Conservation (phyloP, 768 basidiomycete genomes). For the Filobasidium floriforme region DNA sequence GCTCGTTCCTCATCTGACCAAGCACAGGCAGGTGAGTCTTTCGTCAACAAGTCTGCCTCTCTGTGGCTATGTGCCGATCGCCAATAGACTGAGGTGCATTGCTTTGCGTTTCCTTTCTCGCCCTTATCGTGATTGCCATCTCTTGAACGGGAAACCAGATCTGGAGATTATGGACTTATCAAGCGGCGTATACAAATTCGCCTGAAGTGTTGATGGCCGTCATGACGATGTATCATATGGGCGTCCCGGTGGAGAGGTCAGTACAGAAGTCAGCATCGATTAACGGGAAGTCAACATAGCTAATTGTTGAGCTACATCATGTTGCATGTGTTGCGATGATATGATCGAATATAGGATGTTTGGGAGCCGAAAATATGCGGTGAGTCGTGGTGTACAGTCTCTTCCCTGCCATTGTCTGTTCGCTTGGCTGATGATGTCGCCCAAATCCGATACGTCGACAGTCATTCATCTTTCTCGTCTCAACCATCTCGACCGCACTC, state of each 20-base stretch:
- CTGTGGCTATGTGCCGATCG: no score
- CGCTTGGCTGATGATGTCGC: not conserved
- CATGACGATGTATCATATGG: conserved; percentile 64
- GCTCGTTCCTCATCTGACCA: conserved; percentile 83
- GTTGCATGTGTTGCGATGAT: no score
- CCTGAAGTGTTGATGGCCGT: conserved; percentile 74
- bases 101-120: no score
- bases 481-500: conserved; percentile 58
- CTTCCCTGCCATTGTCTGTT: not conserved
- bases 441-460: conserved; percentile 34
- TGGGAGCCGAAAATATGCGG: conserved; percentile 79
- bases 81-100: no score
- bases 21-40: conserved; percentile 67
- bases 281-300: not conserved
- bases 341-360: conserved; percentile 50
- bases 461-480: conserved; percentile 70
- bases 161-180: conserved; percentile 71
- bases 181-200: conserved; percentile 71
- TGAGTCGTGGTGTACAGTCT: conserved; percentile 45
- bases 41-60: not conserved
- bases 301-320: not conserved
- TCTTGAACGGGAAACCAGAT: no score
- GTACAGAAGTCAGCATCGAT: not conserved
- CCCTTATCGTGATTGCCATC: no score
- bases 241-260: conserved; percentile 63